These are phyloP conservation scores for Fusarium sp. DNA, from an alignment of 2,329 filamentous ascomycete genomes.

Conservation along the genomic window DNA sequence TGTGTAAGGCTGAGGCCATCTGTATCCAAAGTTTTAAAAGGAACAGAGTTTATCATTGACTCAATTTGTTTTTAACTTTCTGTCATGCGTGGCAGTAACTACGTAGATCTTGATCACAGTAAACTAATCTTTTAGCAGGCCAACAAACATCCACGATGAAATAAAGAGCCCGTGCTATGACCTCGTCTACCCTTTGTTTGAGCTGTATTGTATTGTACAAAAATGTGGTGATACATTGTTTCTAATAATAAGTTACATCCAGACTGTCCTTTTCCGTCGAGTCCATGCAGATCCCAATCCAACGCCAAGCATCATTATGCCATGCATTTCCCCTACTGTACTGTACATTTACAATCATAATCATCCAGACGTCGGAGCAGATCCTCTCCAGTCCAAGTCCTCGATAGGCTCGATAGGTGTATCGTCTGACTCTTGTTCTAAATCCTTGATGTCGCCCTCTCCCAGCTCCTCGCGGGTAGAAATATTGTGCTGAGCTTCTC, in stretches of 20 bases:
- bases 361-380: constrained; percentile 17
- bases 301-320: constrained; percentile 30
- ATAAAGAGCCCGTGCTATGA: constrained; percentile 11
- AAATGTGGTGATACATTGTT: constrained; percentile 31
- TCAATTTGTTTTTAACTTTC: too few relatives aligned
- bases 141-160: background rate
- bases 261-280: constrained; percentile 1
- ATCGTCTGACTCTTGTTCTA: constrained; percentile 39
- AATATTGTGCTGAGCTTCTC: constrained; percentile 33
- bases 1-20: too few relatives aligned
- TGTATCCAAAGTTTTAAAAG: too few relatives aligned
- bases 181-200: background rate
- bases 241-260: constrained; percentile 35
- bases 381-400: constrained; percentile 17
- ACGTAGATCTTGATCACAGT: too few relatives aligned
- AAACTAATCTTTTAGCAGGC: background rate
- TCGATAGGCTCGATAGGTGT: constrained; percentile 14
- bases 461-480: constrained; percentile 26
- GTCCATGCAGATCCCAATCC: constrained; percentile 21
- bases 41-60: too few relatives aligned
- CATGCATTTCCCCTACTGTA: constrained; percentile 13
- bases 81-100: too few relatives aligned
- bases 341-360: constrained; percentile 11
- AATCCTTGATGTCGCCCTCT: constrained; percentile 28
- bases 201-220: constrained; percentile 19